phyloP scores from a whole-genome alignment of 164 flowering plant species.

The Paratinospora sagittata region DNA sequence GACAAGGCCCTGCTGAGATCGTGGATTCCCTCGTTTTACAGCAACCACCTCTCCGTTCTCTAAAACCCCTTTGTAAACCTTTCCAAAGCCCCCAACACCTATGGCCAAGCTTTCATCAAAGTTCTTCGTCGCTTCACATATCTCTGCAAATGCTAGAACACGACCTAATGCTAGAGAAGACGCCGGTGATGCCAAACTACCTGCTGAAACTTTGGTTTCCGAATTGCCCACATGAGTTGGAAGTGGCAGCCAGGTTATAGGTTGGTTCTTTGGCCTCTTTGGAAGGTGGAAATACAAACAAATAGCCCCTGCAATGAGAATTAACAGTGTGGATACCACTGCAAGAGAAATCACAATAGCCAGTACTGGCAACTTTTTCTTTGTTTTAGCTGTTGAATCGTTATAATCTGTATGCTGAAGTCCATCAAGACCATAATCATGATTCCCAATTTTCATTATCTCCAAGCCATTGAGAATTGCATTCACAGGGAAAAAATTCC shows the following conservation, averaged over 20 bases:
- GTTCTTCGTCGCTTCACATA: conserved; percentile 41
- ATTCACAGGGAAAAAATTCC: conserved; percentile 23
- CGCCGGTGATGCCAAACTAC: conserved; percentile 29
- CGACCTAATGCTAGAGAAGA: conserved; percentile 30
- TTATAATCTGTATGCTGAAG: conserved; percentile 7
- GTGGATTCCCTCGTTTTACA: conserved; percentile 43
- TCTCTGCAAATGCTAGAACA: conserved; percentile 29
- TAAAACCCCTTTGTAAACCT: conserved; percentile 37
- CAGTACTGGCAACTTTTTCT: conserved; percentile 13
- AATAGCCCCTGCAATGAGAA: conserved; percentile 14
- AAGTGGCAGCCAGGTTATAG: conserved; percentile 25
- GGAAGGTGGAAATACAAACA: conserved; percentile 11
- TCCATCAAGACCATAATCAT: conserved; percentile 28
- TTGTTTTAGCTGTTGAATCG: conserved; percentile 13
- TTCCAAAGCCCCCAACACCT: conserved; percentile 50
- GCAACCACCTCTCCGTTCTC: conserved; percentile 42
- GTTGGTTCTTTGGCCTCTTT: conserved; percentile 22
- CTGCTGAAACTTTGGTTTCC: conserved; percentile 32
- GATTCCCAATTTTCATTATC: conserved; percentile 44
- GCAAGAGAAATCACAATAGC: conserved; percentile 21
- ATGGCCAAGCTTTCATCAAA: conserved; percentile 38
- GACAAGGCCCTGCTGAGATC: conserved; percentile 39
- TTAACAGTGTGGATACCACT: conserved; percentile 22
- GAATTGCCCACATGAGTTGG: conserved; percentile 32
- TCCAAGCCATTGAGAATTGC: conserved; percentile 56